Evolutionary conservation across 1,139 yeast genomes (phyloP).

Genomic region (Ogataea hybrid): DNA sequence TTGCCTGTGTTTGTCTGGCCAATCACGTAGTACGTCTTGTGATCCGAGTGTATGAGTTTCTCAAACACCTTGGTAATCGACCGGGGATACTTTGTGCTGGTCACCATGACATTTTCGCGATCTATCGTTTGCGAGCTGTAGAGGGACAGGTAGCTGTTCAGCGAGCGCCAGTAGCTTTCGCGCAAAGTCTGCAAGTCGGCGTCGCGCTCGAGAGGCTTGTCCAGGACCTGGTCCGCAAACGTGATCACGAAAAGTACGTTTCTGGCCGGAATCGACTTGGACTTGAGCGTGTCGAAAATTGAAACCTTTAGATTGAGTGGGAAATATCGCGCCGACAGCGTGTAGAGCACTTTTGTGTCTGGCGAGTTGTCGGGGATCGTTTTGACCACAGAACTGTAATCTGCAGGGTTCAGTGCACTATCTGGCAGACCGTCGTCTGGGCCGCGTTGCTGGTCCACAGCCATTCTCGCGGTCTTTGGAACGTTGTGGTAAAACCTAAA

Average conservation of each 20-base stretch:
- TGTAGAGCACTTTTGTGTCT: constrained; percentile 14
- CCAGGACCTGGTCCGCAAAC: constrained; percentile 13
- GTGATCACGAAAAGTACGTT: constrained; percentile 17
- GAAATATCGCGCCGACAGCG: constrained; percentile 18
- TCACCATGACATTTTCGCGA: constrained; percentile 8
- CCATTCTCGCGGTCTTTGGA: neutral
- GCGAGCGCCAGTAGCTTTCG: constrained; percentile 1
- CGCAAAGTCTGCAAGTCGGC: neutral
- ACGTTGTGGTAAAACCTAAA: neutral
- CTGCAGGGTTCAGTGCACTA: constrained; percentile 9
- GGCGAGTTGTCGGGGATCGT: constrained; percentile 11
- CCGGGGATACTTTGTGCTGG: constrained; percentile 3
- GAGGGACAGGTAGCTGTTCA: constrained; percentile 8
- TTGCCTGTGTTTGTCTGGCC: constrained; percentile 23
- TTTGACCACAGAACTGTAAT: constrained; percentile 7
- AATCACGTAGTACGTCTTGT: constrained; percentile 14
- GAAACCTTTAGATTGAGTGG: constrained; percentile 15
- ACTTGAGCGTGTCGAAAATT: constrained; percentile 4
- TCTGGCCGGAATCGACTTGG: neutral
- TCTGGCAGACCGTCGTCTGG: neutral
- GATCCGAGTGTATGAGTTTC: neutral
- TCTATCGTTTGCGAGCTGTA: neutral
- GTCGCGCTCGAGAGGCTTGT: neutral
- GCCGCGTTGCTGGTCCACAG: neutral
- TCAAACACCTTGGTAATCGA: constrained; percentile 8